Evolutionary conservation across 2,329 filamentous ascomycete genomes (phyloP), one percentile per base, ranked within the genome.

Genomic region (Elsinoe australis): DNA sequence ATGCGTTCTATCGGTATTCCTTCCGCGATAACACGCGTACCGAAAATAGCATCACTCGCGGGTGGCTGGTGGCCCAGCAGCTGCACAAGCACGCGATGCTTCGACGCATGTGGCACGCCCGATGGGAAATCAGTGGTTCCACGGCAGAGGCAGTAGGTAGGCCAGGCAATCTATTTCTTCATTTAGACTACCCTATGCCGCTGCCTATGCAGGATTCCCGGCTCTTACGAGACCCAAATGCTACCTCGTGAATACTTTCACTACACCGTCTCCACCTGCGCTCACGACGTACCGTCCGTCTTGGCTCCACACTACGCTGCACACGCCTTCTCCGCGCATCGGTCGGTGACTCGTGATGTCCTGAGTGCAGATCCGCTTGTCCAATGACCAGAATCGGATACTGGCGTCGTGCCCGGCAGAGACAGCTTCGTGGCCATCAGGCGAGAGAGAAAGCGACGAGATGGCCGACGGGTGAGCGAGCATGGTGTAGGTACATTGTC

Each of bases 401-500:
- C 86, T 92, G 47, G 90, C 90, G 63, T 98, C 92, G 64, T 98
- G 92, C 17, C 92, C 92, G 1, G 88, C 92, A 36, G 88, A 95
- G 41, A 98, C 90, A 8, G 95, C 82, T 71, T 98, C 92, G 51
- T 84, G 82, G 36, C 90, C 89, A 61, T 96, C 90, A 10, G 90
- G 92, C 56, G 87, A 95, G 15, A 98, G 78, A 0, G 87, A 94
- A 4, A 98, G 76, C 19, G 86, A 84, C 1, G 92, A 94, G 56
- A 98, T 95, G 49, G 92, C 83, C 2, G 89, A 85, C 0, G 92
- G 88, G 59, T 98, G 92, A 4, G 92, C 92, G 51, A 96, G 80
- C 92, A 98, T 98, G 60, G 85, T 94, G 68, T 98, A 98, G 54
- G 92, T 96, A 70, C 89, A 95, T 87, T 98, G 92, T 50, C 92